Base-by-base conservation (phyloP, 2,329 filamentous ascomycete genomes). In the Gaeumannomyces sp. region DNA sequence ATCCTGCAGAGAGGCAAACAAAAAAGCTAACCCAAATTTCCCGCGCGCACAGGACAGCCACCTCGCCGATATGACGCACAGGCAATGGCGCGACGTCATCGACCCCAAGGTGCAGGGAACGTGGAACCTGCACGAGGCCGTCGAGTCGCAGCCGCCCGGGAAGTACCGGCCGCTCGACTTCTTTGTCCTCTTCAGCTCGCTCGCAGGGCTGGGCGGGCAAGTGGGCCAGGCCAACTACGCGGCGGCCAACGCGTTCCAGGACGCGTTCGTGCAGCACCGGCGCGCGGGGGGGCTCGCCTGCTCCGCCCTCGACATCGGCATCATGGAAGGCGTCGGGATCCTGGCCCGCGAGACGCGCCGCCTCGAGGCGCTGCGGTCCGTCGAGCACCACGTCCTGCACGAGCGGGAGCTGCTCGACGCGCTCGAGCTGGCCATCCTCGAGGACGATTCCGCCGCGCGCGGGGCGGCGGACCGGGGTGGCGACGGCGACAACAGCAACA, bases 61-160 rank as follows among this genome's bases (percentile, higher is more conserved):
- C 25, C 59, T 71, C 50, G 62, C 68, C 19, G 69, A 70, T 33
- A 76, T 77, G 71, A 69, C 70, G 33, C 65, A 69, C 65, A 64
- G 67, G 25, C 66, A 75, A 8, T 79, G 75, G 75, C 63, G 67
- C 7, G 65, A 67, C 4, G 69, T 77, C 0, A 73, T 81, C 1
- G 70, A 73, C 13, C 79, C 80, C 66, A 81, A 82, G 45, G 74
- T 78, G 14, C 57, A 71, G 13, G 76, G 76, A 2, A 74, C 75
- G 6, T 75, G 72, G 72, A 79, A 79, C 64, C 71, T 80, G 0
- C 76, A 80, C 66, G 63, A 73, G 1, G 67, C 70, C 2, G 69
- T 76, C 22, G 59, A 56, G 27, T 27, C 59, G 25, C 28, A 38
- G 60, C 57, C 45, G 7, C 2, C 19, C 11, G 33, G 14, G 10